Evolutionary conservation across 371 early-diverging fungal species (phyloP).

Genomic region (Actinomucor elegans): DNA sequence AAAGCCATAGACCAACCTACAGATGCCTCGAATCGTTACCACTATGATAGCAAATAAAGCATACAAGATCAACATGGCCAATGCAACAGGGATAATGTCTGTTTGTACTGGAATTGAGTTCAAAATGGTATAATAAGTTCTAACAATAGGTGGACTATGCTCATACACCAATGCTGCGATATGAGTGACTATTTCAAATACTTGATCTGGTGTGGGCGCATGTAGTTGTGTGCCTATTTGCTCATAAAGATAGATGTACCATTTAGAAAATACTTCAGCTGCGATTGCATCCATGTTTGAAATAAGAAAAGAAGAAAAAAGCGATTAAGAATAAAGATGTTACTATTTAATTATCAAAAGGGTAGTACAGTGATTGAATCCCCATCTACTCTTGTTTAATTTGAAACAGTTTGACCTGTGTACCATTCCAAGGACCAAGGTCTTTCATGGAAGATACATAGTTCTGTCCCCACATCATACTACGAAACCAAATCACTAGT

Average conservation of each 20-base stretch:
- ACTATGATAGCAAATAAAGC: constrained; percentile 31
- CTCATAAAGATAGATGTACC: constrained; percentile 31
- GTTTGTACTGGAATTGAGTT: constrained; percentile 32
- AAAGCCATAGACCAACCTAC: constrained; percentile 33
- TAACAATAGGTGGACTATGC: constrained; percentile 27
- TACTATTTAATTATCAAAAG: too few relatives aligned
- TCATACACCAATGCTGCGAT: constrained; percentile 4
- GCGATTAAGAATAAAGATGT: neutral
- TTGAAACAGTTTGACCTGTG: constrained; percentile 61
- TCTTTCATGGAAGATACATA: constrained; percentile 54
- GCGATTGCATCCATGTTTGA: constrained; percentile 18
- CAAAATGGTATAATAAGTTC: constrained; percentile 22
- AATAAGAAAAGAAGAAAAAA: neutral
- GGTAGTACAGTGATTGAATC: too few relatives aligned
- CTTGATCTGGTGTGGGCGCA: constrained; percentile 26
- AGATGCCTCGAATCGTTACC: constrained; percentile 21
- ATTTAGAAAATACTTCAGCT: constrained; percentile 30
- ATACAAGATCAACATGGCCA: constrained; percentile 35
- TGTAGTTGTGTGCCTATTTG: constrained; percentile 22
- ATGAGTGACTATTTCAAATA: constrained; percentile 11
- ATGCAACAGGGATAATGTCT: constrained; percentile 30
- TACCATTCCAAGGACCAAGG: constrained; percentile 66
- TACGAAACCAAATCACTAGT: constrained; percentile 65
- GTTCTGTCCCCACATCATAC: constrained; percentile 67
- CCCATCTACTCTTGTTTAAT: constrained; percentile 41